A percentile compares a stretch with the other conserved stretches of the same genome.
phyloP scores from a whole-genome alignment of 2,329 filamentous ascomycete species.

The Parastagonospora avenae region DNA sequence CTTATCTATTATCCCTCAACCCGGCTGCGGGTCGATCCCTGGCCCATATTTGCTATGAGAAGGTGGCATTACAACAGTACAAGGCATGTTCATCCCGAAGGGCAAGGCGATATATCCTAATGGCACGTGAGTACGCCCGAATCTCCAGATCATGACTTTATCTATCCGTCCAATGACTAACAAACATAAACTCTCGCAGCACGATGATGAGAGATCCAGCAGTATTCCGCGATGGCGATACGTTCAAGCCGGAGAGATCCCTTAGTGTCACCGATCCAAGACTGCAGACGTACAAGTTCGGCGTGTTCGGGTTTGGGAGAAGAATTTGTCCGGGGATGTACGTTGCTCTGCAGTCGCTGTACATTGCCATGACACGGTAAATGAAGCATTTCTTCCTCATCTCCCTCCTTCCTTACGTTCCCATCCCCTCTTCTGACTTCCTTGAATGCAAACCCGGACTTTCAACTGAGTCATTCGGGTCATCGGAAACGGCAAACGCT shows the following conservation, averaged over 20 bases:
- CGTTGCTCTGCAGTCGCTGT: slow-evolving; percentile 10
- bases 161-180: slow-evolving; percentile 6
- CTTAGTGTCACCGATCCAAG: slow-evolving; percentile 8
- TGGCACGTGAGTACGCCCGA: slow-evolving; percentile 7
- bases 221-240: slow-evolving; percentile 7
- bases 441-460: slow-evolving; percentile 5
- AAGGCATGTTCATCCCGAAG: slow-evolving; percentile 9
- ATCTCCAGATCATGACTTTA: slow-evolving; percentile 4
- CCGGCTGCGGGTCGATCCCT: too few species aligned
- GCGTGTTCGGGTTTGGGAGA: slow-evolving; percentile 9
- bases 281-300: slow-evolving; percentile 9
- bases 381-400: slow-evolving; percentile 6
- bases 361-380: slow-evolving; percentile 11
- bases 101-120: slow-evolving; percentile 8
- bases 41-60: too few species aligned
- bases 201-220: slow-evolving; percentile 10
- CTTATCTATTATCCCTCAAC: too few species aligned
- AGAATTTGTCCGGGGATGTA: slow-evolving; percentile 9
- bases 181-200: slow-evolving; percentile 7
- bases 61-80: too few species aligned
- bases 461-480: slow-evolving; percentile 8
- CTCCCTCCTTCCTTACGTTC: background rate
- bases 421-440: slow-evolving; percentile 7
- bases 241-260: slow-evolving; percentile 9
- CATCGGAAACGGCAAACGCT: slow-evolving; percentile 11